phyloP scores from a whole-genome alignment of 768 basidiomycete species.

The Hygrophorus pudorinus region DNA sequence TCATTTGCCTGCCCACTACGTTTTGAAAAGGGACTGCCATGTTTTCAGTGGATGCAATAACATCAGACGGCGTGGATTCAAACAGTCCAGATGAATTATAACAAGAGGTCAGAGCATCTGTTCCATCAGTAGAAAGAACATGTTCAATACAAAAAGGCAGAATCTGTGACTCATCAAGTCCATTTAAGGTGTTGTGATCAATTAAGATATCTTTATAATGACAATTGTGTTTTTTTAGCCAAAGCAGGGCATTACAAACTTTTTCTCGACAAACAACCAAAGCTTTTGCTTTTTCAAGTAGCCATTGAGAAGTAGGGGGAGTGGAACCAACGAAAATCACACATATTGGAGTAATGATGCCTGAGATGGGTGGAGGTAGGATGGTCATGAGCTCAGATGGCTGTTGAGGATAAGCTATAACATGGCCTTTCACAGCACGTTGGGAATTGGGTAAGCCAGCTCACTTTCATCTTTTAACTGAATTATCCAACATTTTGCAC shows the following conservation, averaged over 20 bases:
- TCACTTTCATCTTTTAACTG: slow-evolving; percentile 20
- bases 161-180: slow-evolving; percentile 10
- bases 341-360: slow-evolving; percentile 26
- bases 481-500: slow-evolving; percentile 26
- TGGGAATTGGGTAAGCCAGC: slow-evolving; percentile 13
- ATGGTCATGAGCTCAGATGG: slow-evolving; percentile 17
- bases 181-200: slow-evolving; percentile 13
- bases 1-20: no score
- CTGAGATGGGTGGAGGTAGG: slow-evolving; percentile 26
- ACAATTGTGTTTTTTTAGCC: slow-evolving; percentile 26
- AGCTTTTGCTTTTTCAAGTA: slow-evolving; percentile 24
- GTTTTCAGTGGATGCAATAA: not conserved
- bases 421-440: slow-evolving; percentile 26
- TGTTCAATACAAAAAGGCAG: slow-evolving; percentile 21
- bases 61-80: no score
- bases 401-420: slow-evolving; percentile 31
- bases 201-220: slow-evolving; percentile 23
- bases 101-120: slow-evolving; percentile 7
- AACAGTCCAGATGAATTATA: slow-evolving; percentile 13
- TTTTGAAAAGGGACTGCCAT: slow-evolving; percentile 9
- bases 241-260: slow-evolving; percentile 23
- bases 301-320: slow-evolving; percentile 19
- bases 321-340: slow-evolving; percentile 29
- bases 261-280: slow-evolving; percentile 21
- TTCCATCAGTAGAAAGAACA: slow-evolving; percentile 10